These are phyloP conservation scores for Pythium aquatile DNA, from an alignment of 352 stramenopile genomes.

Conservation along the genomic window DNA sequence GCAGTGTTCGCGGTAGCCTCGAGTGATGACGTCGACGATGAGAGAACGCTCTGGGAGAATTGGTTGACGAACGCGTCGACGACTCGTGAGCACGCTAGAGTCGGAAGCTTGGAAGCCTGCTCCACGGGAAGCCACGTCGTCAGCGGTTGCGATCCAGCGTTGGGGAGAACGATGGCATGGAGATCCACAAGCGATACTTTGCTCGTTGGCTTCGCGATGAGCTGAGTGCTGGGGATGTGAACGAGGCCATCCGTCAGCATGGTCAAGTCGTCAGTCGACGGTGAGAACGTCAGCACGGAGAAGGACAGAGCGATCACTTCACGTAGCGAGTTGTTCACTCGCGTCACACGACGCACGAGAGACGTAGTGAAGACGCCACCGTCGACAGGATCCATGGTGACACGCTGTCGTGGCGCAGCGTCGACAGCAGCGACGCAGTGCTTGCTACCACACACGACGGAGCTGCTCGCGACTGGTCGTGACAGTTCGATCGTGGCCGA, in stretches of 20 bases:
- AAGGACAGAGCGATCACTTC: background rate
- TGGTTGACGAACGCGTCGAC: slow-evolving; percentile 19
- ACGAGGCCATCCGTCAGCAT: background rate
- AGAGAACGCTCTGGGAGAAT: slow-evolving; percentile 21
- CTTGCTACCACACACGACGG: background rate
- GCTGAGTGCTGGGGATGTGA: background rate
- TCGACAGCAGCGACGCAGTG: background rate
- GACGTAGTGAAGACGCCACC: background rate
- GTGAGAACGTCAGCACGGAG: background rate
- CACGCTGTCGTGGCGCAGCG: background rate
- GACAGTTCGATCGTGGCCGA: background rate
- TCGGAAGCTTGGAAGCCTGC: background rate
- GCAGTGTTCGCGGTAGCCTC: slow-evolving; percentile 8
- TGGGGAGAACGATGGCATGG: background rate
- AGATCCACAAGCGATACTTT: background rate
- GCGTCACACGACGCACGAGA: background rate
- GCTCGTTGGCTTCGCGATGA: background rate
- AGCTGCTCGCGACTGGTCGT: background rate
- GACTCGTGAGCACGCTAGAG: background rate
- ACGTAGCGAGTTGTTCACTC: background rate
- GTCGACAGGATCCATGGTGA: background rate
- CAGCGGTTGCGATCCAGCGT: background rate
- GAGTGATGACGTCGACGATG: slow-evolving; percentile 24
- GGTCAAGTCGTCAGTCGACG: background rate
- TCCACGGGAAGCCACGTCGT: slow-evolving; percentile 19